Percentiles rank a stretch among this genome's conserved stretches.
Conservation (phyloP, 192 early-diverging fungal genomes). For the Phycomyces nitens region DNA sequence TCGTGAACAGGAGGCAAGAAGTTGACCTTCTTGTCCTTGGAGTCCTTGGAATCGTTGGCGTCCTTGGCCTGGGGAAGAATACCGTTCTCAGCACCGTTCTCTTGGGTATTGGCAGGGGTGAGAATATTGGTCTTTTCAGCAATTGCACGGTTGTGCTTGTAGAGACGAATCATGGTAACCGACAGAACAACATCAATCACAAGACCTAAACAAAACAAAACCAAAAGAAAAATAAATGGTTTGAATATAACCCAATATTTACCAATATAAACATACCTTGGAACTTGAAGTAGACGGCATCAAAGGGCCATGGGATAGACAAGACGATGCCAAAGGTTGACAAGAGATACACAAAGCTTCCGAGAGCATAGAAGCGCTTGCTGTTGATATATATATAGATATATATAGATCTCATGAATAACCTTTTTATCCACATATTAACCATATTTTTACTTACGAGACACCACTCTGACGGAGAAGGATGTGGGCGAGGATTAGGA, state of each 20-base stretch:
- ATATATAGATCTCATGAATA: neutral
- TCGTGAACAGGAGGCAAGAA: conserved; percentile 4
- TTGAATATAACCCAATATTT: neutral
- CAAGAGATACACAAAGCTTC: conserved; percentile 11
- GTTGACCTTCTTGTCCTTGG: conserved; percentile 8
- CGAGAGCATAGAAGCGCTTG: neutral
- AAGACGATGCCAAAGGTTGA: conserved; percentile 13
- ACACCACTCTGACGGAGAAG: neutral
- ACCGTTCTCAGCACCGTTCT: conserved; percentile 6
- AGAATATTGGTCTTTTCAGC: conserved; percentile 3
- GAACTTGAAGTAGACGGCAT: conserved; percentile 36
- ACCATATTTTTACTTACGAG: conserved; percentile 1
- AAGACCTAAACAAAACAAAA: conserved; percentile 8
- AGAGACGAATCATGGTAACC: conserved; percentile 28
- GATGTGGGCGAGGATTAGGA: conserved; percentile 12
- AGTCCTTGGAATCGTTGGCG: neutral
- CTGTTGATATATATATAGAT: neutral
- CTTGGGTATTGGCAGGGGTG: neutral
- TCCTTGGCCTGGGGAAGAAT: neutral
- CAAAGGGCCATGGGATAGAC: conserved; percentile 30
- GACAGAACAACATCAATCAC: conserved; percentile 8
- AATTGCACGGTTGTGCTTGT: conserved; percentile 12
- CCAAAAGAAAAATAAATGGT: neutral
- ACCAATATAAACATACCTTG: conserved; percentile 7
- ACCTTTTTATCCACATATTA: neutral